phyloP scores from a whole-genome alignment of 2,329 filamentous ascomycete genomes.

The Fusarium buharicum region DNA sequence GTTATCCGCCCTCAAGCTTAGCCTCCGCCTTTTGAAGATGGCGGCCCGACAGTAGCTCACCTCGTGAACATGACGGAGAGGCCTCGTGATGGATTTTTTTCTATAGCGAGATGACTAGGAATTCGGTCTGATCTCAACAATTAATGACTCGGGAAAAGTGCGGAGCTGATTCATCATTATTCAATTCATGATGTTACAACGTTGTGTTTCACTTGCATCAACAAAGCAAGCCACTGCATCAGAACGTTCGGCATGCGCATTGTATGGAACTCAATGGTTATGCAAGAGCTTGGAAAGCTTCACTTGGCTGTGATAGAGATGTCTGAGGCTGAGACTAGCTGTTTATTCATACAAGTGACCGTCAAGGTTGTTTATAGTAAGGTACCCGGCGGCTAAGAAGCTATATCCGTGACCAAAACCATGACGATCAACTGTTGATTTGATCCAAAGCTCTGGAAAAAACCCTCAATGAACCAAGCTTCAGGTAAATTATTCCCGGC shows the following conservation, averaged over 20 bases:
- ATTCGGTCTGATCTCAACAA: background rate
- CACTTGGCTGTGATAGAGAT: background rate
- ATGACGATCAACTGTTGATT: too few relatives aligned
- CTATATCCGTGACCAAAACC: too few relatives aligned
- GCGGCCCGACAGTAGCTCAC: conserved; percentile 31
- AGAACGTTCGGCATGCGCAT: conserved; percentile 18
- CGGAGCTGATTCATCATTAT: conserved; percentile 16
- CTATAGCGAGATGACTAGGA: conserved; percentile 18
- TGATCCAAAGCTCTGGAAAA: conserved; percentile 1
- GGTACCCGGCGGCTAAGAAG: background rate
- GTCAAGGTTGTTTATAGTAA: conserved; percentile 23
- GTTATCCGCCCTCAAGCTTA: conserved; percentile 19
- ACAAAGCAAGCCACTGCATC: conserved; percentile 40
- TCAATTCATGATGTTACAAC: conserved; percentile 23
- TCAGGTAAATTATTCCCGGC: conserved; percentile 15
- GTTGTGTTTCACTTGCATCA: conserved; percentile 30
- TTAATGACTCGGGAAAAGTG: background rate
- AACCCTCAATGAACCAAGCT: conserved; percentile 21
- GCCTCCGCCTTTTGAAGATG: conserved; percentile 22
- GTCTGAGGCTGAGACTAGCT: background rate
- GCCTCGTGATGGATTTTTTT: conserved; percentile 29
- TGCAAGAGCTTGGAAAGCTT: conserved; percentile 24
- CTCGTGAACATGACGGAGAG: conserved; percentile 21
- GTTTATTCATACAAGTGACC: conserved; percentile 8
- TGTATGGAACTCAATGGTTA: conserved; percentile 21